Base-by-base conservation (phyloP, 2,329 filamentous ascomycete species). In the Metarhizium brunneum region DNA sequence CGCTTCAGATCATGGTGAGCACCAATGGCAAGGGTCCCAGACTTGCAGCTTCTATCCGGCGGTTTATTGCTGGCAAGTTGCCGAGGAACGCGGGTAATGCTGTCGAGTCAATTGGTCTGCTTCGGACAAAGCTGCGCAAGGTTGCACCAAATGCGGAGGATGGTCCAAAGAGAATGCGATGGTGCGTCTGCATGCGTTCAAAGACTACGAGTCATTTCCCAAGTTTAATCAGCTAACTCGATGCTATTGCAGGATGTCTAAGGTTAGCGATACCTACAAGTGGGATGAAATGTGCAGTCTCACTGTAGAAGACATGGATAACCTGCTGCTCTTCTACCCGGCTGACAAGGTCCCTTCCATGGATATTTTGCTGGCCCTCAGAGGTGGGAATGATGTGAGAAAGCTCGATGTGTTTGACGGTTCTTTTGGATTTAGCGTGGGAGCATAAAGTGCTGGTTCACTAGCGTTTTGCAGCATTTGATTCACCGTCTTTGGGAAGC, bases 1-100 rank as follows among this genome's bases (percentile, higher is more conserved):
- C 94, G 6, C 73, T 99, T 58, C 94, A 99, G 76, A 87, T 99
- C 65, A 99, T 99, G 94, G 92, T 99, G 63, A 95, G 89, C 74
- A 99, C 94, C 40, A 99, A 97, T 69, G 94, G 94, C 53, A 96
- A 96, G 68, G 94, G 94, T 0, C 94, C 94, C 0, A 86, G 92
- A 67, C 75, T 99, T 60, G 94, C 94, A 10, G 92, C 90, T 62
- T 85, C 92, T 50, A 88, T 99, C 52, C 78, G 92, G 54, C 82
- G 87, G 67, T 84, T 88, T 67, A 96, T 99, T 61, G 92, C 90
- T 18, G 79, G 76, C 20, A 79, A 77, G 51, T 73, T 99, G 56
- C 94, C 94, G 1, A 73, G 76, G 18, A 90, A 94, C 61, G 87
- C 89, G 35, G 94, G 94, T 8, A 84, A 86, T 51, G 94, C 94